Evolutionary conservation across 176 grass and related monocot species (phyloP), one percentile per base, ranked within the genome.

Genomic region (Musa acuminata): DNA sequence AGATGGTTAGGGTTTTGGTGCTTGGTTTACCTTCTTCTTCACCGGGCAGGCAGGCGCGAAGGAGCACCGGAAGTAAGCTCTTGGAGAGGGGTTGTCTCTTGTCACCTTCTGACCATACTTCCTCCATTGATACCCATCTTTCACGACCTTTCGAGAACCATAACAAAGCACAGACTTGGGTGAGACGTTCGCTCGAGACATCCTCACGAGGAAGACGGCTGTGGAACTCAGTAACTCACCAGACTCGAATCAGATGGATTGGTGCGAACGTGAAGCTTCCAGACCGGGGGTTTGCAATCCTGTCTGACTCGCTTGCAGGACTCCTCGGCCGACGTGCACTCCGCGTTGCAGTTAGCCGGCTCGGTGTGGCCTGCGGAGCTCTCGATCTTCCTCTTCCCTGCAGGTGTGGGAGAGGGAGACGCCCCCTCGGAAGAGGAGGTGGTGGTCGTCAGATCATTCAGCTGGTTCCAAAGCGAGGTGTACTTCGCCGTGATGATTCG

Each of bases 51-150:
- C 53, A 0, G 93, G 93, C 0, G 90, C 93, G 48, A 97, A 92
- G 0, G 93, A 92, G 77, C 93, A 97, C 14, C 87, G 80, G 75
- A 97, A 97, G 82, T 97, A 97, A 11, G 93, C 93, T 4, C 93
- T 55, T 11, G 93, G 93, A 71, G 81, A 93, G 9, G 93, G 93
- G 75, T 97, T 97, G 77, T 97, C 93, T 73, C 85, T 90, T 54
- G 93, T 97, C 6, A 97, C 93, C 82, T 97, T 97, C 75, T 97
- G 93, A 0, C 93, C 93, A 63, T 97, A 97, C 78, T 97, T 97
- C 69, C 90, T 75, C 93, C 93, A 97, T 70, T 97, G 93, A 77
- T 87, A 93, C 0, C 87, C 93, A 80, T 97, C 93, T 65, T 86
- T 96, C 2, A 96, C 93, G 17, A 92, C 85, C 93, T 96, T 80